Conservation (phyloP, 495 filamentous ascomycete genomes). For the Penicillium steckii region DNA sequence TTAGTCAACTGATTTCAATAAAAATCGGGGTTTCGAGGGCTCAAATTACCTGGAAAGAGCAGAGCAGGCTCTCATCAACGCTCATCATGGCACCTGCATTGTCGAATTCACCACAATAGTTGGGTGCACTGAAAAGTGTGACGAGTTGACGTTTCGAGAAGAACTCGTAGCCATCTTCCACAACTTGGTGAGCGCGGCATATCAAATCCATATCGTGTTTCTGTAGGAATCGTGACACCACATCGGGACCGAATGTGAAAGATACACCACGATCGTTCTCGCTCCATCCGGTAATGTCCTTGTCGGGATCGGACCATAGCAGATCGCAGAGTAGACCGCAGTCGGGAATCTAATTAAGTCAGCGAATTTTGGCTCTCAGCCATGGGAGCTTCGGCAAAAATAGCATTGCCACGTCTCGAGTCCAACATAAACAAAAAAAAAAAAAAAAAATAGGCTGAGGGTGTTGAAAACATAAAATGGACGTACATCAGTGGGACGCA, state of each 20-base stretch:
- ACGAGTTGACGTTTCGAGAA: conserved; percentile 98
- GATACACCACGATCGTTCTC: conserved; percentile 98
- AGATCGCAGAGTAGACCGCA: conserved; percentile 97
- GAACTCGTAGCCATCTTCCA: conserved; percentile 99
- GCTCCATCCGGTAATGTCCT: conserved; percentile 99
- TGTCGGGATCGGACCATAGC: conserved; percentile 98
- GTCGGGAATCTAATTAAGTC: conserved; percentile 82
- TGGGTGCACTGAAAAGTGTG: conserved; percentile 96
- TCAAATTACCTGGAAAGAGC: conserved; percentile 88
- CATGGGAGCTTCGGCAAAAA: conserved; percentile 34
- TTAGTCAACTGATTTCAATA: conserved; percentile 12
- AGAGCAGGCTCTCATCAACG: conserved; percentile 97
- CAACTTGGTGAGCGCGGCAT: conserved; percentile 97
- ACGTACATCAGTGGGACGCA: conserved; percentile 98
- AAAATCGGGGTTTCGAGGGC: conserved; percentile 2
- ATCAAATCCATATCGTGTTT: conserved; percentile 99
- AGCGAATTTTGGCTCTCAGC: conserved; percentile 49
- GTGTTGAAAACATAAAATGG: conserved; percentile 3
- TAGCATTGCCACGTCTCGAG: conserved; percentile 17
- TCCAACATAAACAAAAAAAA: conserved; percentile 6
- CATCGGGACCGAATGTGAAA: conserved; percentile 99
- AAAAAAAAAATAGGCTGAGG: conserved; percentile 2
- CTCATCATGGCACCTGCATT: conserved; percentile 99
- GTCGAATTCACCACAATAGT: conserved; percentile 99
- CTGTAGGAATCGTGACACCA: conserved; percentile 96